phyloP scores from a whole-genome alignment of 169 alveolate genomes.

The Cardiosporidium cionae region DNA sequence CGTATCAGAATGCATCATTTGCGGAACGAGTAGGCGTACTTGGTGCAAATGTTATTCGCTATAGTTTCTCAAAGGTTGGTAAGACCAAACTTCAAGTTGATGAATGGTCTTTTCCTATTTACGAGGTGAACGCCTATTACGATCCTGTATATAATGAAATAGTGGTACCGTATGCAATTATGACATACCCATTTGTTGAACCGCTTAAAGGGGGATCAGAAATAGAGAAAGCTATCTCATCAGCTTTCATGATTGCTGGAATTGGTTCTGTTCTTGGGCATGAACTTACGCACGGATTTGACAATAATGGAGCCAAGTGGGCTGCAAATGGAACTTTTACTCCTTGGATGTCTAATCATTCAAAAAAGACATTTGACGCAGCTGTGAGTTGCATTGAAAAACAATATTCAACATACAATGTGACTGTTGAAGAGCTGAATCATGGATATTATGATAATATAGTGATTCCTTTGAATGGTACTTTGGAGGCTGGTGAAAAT shows the following conservation, averaged over 20 bases:
- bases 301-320: neutral
- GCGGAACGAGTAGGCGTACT: neutral
- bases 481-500: neutral
- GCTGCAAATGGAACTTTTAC: neutral
- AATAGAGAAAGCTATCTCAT: slow-evolving; percentile 3
- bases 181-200: neutral
- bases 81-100: neutral
- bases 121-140: slow-evolving; percentile 3
- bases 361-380: neutral
- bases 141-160: neutral
- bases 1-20: neutral
- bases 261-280: slow-evolving; percentile 11
- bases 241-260: slow-evolving; percentile 9
- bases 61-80: neutral
- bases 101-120: neutral
- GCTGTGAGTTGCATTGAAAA: neutral
- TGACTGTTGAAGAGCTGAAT: neutral
- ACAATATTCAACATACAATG: slow-evolving; percentile 3
- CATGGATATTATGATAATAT: neutral
- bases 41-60: neutral
- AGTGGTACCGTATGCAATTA: neutral
- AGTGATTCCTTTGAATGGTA: neutral
- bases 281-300: slow-evolving; percentile 13
- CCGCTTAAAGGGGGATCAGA: neutral
- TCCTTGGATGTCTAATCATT: neutral